Percentiles rank a stretch among this genome's conserved stretches.
These are phyloP conservation scores for Camellia japonica DNA, from an alignment of 148 eudicot species.

Conservation along the genomic window DNA sequence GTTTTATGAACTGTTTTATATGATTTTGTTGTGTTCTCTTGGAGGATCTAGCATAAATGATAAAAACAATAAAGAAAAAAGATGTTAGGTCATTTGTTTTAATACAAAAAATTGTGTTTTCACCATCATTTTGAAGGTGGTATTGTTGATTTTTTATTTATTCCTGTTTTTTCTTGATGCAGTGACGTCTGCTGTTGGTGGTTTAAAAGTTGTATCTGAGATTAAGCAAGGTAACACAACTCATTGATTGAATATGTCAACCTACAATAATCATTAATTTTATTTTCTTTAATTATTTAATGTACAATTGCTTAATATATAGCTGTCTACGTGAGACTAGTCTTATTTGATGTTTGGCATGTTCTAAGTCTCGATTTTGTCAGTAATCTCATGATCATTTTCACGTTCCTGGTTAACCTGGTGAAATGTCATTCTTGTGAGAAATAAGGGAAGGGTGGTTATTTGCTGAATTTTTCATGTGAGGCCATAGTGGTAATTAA, in stretches of 20 bases:
- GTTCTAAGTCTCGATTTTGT: background rate
- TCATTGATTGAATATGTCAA: background rate
- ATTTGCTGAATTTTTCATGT: background rate
- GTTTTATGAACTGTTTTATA: background rate
- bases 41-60: background rate
- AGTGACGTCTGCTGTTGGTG: conserved; percentile 96
- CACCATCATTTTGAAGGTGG: background rate
- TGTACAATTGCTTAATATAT: background rate
- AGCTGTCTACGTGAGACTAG: background rate
- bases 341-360: background rate
- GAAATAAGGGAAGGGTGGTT: too few relatives aligned
- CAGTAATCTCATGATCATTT: background rate
- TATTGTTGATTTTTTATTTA: background rate
- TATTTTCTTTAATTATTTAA: background rate
- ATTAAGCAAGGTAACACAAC: conserved; percentile 58
- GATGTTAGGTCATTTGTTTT: background rate
- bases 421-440: too few relatives aligned
- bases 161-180: conserved; percentile 26
- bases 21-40: conserved; percentile 4
- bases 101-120: background rate
- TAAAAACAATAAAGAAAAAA: too few relatives aligned
- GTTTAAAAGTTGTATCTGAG: conserved; percentile 73
- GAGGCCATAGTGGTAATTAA: background rate
- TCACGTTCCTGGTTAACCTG: background rate
- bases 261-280: background rate